Evolutionary conservation across 306 rosid species (phyloP).

Genomic region (Dryas alaskensis): DNA sequence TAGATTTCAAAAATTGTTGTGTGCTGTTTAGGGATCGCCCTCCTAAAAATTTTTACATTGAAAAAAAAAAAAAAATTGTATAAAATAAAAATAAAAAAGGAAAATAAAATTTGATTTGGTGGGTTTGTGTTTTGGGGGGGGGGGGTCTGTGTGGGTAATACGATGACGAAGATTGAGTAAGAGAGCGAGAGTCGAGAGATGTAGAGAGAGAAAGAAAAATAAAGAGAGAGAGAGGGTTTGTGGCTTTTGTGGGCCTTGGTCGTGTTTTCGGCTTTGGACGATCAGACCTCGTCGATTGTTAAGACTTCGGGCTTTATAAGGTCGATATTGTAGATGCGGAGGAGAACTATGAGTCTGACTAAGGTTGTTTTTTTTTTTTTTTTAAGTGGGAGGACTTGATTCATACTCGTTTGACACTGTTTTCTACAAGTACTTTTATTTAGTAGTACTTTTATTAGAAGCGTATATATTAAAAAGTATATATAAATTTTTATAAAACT

Average conservation of each 20-base stretch:
- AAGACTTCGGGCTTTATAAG: background rate
- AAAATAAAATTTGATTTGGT: background rate
- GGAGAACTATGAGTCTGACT: too few relatives aligned
- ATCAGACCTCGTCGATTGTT: too few relatives aligned
- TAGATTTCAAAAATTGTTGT: slow-evolving; percentile 38
- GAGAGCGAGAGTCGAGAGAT: slow-evolving; percentile 2
- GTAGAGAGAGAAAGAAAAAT: slow-evolving; percentile 17
- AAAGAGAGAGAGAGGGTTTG: background rate
- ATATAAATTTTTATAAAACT: too few relatives aligned
- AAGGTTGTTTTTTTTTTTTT: too few relatives aligned
- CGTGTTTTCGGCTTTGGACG: too few relatives aligned
- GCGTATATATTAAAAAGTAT: too few relatives aligned
- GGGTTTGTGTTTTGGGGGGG: background rate
- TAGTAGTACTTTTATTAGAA: too few relatives aligned
- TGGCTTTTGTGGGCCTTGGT: background rate
- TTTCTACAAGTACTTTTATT: too few relatives aligned
- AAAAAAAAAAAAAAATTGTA: background rate
- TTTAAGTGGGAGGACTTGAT: too few relatives aligned
- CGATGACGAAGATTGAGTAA: background rate
- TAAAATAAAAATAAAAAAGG: background rate
- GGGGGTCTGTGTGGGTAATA: background rate
- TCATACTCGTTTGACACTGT: too few relatives aligned
- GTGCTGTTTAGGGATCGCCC: slow-evolving; percentile 37
- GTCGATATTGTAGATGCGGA: too few relatives aligned
- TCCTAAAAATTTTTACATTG: slow-evolving; percentile 17